Evolutionary conservation across 768 basidiomycete genomes (phyloP).

Genomic region (Russula sp.): DNA sequence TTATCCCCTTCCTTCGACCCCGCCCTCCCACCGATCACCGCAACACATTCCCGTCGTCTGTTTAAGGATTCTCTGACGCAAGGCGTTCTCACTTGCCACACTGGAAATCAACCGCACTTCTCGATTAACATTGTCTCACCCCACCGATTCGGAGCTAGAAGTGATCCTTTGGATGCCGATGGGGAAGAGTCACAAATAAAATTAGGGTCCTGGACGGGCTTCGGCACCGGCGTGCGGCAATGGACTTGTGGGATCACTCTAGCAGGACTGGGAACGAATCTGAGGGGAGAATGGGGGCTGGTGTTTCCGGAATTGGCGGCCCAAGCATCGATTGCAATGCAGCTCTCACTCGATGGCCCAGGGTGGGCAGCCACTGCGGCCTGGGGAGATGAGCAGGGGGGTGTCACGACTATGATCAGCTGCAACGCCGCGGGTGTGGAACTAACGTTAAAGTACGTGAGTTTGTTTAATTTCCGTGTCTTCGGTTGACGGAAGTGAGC

Average conservation of each 20-base stretch:
- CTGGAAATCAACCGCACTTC: constrained; percentile 13
- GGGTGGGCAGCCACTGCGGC: constrained; percentile 38
- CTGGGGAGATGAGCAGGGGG: constrained; percentile 42
- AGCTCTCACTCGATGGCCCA: constrained; percentile 41
- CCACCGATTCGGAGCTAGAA: constrained; percentile 3
- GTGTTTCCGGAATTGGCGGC: constrained; percentile 49
- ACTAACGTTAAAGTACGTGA: constrained; percentile 49
- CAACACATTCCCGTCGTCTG: constrained; percentile 21
- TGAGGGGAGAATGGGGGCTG: constrained; percentile 46
- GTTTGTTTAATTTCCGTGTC: constrained; percentile 16
- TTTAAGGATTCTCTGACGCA: constrained; percentile 20
- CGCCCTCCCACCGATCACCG: constrained; percentile 17
- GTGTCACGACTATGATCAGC: constrained; percentile 39
- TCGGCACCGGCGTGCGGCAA: constrained; percentile 39
- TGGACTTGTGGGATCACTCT: constrained; percentile 46
- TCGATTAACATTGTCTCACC: constrained; percentile 15
- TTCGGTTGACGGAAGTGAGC: constrained; percentile 18
- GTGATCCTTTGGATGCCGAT: constrained; percentile 9
- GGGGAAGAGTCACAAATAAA: constrained; percentile 17
- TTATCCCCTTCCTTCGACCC: constrained; percentile 15
- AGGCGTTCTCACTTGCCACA: constrained; percentile 17
- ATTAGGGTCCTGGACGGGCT: constrained; percentile 45
- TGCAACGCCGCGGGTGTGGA: constrained; percentile 42
- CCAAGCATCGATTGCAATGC: constrained; percentile 42
- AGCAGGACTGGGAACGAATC: constrained; percentile 38